A percentile compares a stretch with the other conserved stretches of the same genome.
Conservation (phyloP, 352 stramenopile species). For the Pythium phragmitis region DNA sequence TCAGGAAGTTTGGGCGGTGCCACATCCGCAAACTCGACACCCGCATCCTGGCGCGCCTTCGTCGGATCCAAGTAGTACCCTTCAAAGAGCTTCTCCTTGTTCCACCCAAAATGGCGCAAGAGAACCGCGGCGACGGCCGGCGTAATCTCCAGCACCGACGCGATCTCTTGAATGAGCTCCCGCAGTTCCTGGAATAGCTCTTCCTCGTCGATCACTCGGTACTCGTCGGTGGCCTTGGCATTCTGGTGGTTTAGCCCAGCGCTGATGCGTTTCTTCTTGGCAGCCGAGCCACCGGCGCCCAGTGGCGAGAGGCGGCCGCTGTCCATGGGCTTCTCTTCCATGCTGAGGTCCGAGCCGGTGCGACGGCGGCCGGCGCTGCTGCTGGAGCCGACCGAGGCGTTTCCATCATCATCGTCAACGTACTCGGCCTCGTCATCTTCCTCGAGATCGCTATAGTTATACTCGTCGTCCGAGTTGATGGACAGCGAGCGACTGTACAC, state of each 20-base stretch:
- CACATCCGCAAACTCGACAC: conserved; percentile 59
- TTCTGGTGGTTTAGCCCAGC: conserved; percentile 29
- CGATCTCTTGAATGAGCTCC: conserved; percentile 65
- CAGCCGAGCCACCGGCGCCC: conserved; percentile 37
- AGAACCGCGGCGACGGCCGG: conserved; percentile 62
- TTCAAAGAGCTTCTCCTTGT: conserved; percentile 91
- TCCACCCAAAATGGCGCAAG: conserved; percentile 85
- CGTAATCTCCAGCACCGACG: conserved; percentile 76
- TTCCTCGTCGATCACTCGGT: conserved; percentile 82
- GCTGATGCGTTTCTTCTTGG: conserved; percentile 75
- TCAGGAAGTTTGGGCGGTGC: conserved; percentile 34
- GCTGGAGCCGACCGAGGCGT: conserved; percentile 30
- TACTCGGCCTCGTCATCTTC: conserved; percentile 43
- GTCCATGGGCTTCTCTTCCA: conserved; percentile 34
- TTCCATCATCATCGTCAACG: conserved; percentile 64
- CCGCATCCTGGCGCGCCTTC: conserved; percentile 51
- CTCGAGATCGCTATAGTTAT: conserved; percentile 81
- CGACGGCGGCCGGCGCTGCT: conserved; percentile 24
- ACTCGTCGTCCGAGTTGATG: conserved; percentile 72
- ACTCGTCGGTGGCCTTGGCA: conserved; percentile 42
- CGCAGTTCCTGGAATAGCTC: conserved; percentile 74
- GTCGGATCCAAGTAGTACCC: conserved; percentile 75
- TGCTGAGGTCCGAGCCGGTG: conserved; percentile 20
- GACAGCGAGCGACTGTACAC: conserved; percentile 38
- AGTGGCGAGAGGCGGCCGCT: conserved; percentile 41